These are phyloP conservation scores for Petunia secreta DNA, from an alignment of 257 asterid species.

Conservation along the genomic window DNA sequence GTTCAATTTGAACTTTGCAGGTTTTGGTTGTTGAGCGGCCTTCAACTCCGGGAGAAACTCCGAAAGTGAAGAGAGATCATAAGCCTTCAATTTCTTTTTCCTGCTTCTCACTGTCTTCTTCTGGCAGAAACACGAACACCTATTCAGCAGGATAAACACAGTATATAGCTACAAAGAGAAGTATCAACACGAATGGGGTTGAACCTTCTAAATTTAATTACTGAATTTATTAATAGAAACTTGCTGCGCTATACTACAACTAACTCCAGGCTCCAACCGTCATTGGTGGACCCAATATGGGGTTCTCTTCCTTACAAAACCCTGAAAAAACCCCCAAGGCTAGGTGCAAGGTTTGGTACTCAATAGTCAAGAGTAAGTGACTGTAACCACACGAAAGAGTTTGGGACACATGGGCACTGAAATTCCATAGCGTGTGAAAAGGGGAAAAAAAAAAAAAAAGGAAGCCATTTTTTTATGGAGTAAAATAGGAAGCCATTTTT, in stretches of 20 bases:
- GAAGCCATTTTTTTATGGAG: neutral
- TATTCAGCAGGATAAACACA: constrained; percentile 19
- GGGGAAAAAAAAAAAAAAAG: neutral
- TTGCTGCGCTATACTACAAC: neutral
- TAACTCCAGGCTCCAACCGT: neutral
- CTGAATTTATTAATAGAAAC: neutral
- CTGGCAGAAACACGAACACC: constrained; percentile 37
- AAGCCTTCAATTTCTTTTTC: constrained; percentile 69
- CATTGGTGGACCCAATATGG: neutral
- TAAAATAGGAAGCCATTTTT: neutral
- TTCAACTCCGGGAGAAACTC: constrained; percentile 71
- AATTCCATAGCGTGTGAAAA: neutral
- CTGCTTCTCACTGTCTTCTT: constrained; percentile 53
- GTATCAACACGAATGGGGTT: neutral
- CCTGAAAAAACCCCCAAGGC: neutral
- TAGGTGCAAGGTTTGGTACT: neutral
- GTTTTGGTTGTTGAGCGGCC: constrained; percentile 43
- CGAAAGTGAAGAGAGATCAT: constrained; percentile 65
- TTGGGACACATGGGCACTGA: neutral
- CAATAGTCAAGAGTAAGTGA: neutral
- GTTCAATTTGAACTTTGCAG: constrained; percentile 56
- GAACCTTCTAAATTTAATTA: neutral
- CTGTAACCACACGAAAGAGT: neutral
- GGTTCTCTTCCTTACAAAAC: neutral
- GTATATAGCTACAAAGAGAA: neutral